Conservation (phyloP, 2,329 filamentous ascomycete species). For the Xylaria sp. region DNA sequence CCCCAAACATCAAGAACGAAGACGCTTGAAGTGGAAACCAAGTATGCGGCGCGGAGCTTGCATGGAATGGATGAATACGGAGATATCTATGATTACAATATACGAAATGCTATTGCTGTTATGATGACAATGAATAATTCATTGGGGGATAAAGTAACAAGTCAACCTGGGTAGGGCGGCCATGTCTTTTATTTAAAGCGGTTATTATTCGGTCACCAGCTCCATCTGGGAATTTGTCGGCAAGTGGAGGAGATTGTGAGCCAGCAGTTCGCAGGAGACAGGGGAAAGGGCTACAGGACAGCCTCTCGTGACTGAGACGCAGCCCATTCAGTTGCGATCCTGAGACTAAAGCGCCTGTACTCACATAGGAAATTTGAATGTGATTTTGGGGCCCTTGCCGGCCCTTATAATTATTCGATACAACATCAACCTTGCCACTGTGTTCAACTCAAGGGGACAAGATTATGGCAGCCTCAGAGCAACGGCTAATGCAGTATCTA, state of each 20-base stretch:
- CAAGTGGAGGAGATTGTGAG: background rate
- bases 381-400: background rate
- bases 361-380: background rate
- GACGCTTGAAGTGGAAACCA: slow-evolving; percentile 30
- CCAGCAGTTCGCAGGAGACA: background rate
- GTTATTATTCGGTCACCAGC: background rate
- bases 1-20: slow-evolving; percentile 43
- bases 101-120: background rate
- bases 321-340: background rate
- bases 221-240: background rate
- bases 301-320: background rate
- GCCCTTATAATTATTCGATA: background rate
- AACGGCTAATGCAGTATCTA: background rate
- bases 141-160: background rate
- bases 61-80: background rate
- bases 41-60: background rate
- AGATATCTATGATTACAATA: background rate
- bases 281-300: background rate
- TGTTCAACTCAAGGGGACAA: background rate
- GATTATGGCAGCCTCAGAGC: background rate
- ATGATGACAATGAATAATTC: background rate
- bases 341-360: background rate
- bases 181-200: background rate
- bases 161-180: background rate
- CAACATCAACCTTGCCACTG: background rate